Base-by-base conservation (phyloP, 1,284 basidiomycete species). In the Spongiforma sp. region DNA sequence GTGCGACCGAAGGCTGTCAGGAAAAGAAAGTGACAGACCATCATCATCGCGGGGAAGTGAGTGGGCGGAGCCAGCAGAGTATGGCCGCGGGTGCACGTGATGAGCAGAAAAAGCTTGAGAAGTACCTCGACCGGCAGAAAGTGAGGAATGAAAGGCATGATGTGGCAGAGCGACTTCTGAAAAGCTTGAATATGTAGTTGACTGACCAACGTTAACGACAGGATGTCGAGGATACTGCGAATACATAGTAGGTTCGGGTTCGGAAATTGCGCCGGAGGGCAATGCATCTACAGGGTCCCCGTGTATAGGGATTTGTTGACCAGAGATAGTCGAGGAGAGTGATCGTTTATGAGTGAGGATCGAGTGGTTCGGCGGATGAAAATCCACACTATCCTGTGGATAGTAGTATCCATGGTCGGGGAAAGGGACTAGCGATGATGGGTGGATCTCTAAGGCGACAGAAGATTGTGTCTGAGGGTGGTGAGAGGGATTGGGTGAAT, bases 381-480 rank as follows among this genome's bases (percentile, higher is more conserved):
- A 61, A 26, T 67, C 61, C 9, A 50, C 57, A 9, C 3, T 28
- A 26, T 73, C 63, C 15, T 57, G 68, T 34, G 58, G 50, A 37
- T 67, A 77, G 14, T 60, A 65, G 57, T 73, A 67, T 28, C 60
- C 63, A 26, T 67, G 32, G 21, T 28, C 46, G n/a, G 65, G 32
- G 24, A 77, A 63, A 46, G 59, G 9, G 3, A 73, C 71, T 67
- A 81, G 67, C 30, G 81, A 77, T 1, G 82, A 79, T n/a, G 77
- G 75, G 26, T 81, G 82, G 33, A 82, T 73, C 64, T 82, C 80
- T 75, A 82, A 77, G 28, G 70, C 65, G 30, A 77, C 67, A 28
- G 77, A 68, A 28, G 77, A 73, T 34, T 64, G 48, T 59, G 74
- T 72, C 30, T 75, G 68, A 34, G 68, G 57, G 53, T 62, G 71